Conservation (phyloP, 768 basidiomycete genomes). For the Panus rudis region DNA sequence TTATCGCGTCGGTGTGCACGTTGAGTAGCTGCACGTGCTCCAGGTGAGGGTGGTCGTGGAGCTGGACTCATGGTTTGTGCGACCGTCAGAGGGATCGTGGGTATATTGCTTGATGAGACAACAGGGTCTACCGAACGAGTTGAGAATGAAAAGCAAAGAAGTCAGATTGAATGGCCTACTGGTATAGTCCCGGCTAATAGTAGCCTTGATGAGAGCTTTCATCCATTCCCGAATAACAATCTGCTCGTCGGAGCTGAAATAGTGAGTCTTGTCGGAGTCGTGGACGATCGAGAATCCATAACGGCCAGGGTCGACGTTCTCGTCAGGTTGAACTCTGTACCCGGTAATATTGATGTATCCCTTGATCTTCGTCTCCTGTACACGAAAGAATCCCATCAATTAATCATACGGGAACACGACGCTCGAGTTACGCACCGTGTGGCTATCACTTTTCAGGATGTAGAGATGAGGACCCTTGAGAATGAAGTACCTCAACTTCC, state of each 20-base stretch:
- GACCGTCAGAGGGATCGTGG: constrained; percentile 89
- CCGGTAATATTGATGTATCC: constrained; percentile 91
- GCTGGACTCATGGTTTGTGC: constrained; percentile 97
- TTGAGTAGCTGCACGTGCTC: constrained; percentile 81
- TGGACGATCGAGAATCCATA: constrained; percentile 96
- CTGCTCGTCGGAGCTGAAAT: constrained; percentile 89
- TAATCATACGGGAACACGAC: too few species aligned
- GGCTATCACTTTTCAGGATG: constrained; percentile 70
- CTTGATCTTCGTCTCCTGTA: constrained; percentile 88
- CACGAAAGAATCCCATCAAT: neutral
- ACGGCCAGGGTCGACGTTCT: constrained; percentile 83
- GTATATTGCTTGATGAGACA: constrained; percentile 93
- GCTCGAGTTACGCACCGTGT: constrained; percentile 33
- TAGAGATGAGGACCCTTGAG: constrained; percentile 92
- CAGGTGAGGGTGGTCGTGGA: constrained; percentile 90
- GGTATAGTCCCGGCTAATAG: constrained; percentile 88
- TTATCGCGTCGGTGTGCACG: constrained; percentile 81
- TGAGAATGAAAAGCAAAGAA: constrained; percentile 12
- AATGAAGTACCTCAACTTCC: constrained; percentile 90
- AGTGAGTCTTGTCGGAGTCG: constrained; percentile 80
- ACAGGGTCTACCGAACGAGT: constrained; percentile 61
- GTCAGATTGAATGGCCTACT: constrained; percentile 41
- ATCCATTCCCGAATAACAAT: constrained; percentile 90
- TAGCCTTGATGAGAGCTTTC: constrained; percentile 99
- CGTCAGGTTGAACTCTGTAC: constrained; percentile 90